phyloP scores from a whole-genome alignment of 1,284 basidiomycete species.

The Cyathus pygmaeus region DNA sequence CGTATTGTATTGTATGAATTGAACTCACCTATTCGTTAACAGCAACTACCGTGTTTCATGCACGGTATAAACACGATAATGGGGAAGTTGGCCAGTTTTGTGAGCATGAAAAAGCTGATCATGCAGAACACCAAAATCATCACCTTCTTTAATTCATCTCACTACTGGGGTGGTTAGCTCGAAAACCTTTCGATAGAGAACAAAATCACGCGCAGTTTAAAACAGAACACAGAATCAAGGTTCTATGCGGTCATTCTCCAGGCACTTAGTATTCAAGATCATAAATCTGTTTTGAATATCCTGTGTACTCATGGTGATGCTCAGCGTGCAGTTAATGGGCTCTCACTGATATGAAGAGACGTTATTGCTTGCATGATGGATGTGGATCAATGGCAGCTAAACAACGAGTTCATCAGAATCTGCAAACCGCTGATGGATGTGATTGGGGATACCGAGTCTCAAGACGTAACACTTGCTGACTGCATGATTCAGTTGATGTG shows the following conservation, averaged over 20 bases:
- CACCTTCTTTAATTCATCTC: slow-evolving; percentile 40
- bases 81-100: slow-evolving; percentile 26
- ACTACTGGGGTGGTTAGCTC: slow-evolving; percentile 42
- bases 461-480: slow-evolving; percentile 37
- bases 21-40: not conserved
- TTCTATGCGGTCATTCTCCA: slow-evolving; percentile 38
- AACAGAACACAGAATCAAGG: slow-evolving; percentile 34
- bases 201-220: slow-evolving; percentile 21
- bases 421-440: slow-evolving; percentile 41
- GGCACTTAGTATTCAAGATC: slow-evolving; percentile 24
- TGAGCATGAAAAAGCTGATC: slow-evolving; percentile 27
- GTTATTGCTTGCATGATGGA: slow-evolving; percentile 29
- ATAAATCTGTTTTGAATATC: slow-evolving; percentile 17
- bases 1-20: not conserved
- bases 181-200: slow-evolving; percentile 12
- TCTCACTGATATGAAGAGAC: slow-evolving; percentile 27
- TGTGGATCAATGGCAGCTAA: slow-evolving; percentile 17
- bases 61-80: slow-evolving; percentile 13
- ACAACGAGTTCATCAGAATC: slow-evolving; percentile 31
- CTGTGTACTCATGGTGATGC: slow-evolving; percentile 21
- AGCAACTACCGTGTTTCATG: slow-evolving; percentile 32
- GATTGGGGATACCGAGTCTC: slow-evolving; percentile 38
- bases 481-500: slow-evolving; percentile 44
- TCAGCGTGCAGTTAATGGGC: slow-evolving; percentile 13
- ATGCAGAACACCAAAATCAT: slow-evolving; percentile 28